Conservation (phyloP, 768 basidiomycete genomes). For the Hericium erinaceus region DNA sequence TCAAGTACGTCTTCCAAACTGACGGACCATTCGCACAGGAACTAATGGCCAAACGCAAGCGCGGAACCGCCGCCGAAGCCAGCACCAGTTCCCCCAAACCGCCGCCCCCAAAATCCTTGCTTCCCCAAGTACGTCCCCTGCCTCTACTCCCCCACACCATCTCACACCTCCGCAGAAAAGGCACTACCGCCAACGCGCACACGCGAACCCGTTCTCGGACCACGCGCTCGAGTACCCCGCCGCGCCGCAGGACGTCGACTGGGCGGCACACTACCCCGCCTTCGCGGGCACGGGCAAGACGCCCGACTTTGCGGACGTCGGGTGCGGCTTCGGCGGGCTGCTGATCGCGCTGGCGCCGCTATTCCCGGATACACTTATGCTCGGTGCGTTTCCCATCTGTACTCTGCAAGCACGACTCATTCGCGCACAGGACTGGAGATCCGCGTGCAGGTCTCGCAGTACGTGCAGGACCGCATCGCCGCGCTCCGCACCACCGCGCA, state of each 20-base stretch:
- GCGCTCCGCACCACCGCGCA: conserved; percentile 72
- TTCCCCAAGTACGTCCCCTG: conserved; percentile 23
- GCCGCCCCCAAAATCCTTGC: conserved; percentile 10
- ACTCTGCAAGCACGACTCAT: no score
- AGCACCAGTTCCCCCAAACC: background rate
- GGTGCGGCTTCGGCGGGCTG: conserved; percentile 96
- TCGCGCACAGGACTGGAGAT: conserved; percentile 80
- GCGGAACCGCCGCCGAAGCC: background rate
- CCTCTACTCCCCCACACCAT: conserved; percentile 1
- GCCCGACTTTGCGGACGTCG: conserved; percentile 94
- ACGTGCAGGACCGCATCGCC: conserved; percentile 87
- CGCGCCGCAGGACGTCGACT: conserved; percentile 69
- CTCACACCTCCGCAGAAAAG: conserved; percentile 46
- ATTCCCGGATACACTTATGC: conserved; percentile 87
- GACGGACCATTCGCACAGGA: background rate
- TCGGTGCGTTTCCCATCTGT: conserved; percentile 43
- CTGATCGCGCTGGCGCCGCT: conserved; percentile 81
- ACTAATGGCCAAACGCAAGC: background rate
- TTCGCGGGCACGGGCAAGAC: conserved; percentile 46
- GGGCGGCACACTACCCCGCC: conserved; percentile 75
- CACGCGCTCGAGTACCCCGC: conserved; percentile 83
- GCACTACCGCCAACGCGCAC: conserved; percentile 75
- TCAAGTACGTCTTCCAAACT: no score
- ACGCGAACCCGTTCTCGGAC: conserved; percentile 82
- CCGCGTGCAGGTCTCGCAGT: conserved; percentile 91